Percentiles rank a stretch among this genome's conserved stretches.
These are phyloP conservation scores for Metschnikowia aberdeeniae DNA, from an alignment of 805 yeast genomes.

Conservation along the genomic window DNA sequence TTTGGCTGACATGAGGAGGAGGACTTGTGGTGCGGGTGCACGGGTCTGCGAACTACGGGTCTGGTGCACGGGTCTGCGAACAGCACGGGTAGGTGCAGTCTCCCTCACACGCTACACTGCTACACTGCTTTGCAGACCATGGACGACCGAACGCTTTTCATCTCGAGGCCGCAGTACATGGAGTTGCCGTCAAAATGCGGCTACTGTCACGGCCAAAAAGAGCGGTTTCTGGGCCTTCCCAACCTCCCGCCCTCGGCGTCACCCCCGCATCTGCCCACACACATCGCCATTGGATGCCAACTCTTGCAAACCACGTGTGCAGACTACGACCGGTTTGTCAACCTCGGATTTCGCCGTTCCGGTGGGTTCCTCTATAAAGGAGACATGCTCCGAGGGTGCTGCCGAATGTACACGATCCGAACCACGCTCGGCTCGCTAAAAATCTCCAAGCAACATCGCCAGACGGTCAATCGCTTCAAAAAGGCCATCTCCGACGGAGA, in stretches of 20 bases:
- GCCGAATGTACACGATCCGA: constrained; percentile 75
- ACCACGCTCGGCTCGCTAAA: constrained; percentile 46
- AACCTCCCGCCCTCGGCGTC: constrained; percentile 22
- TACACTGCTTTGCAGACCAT: not conserved
- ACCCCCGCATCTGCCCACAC: constrained; percentile 17
- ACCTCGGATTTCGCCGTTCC: constrained; percentile 75
- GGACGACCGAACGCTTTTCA: constrained; percentile 17
- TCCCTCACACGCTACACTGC: no score
- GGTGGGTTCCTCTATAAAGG: constrained; percentile 63
- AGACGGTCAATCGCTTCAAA: constrained; percentile 58
- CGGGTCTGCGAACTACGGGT: not conserved
- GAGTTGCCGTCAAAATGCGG: constrained; percentile 54
- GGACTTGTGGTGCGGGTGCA: not conserved
- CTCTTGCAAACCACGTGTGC: constrained; percentile 43
- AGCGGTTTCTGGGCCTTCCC: constrained; percentile 23
- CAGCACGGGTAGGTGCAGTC: no score
- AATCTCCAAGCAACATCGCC: constrained; percentile 62
- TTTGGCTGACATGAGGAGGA: constrained; percentile 1
- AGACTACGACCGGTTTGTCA: constrained; percentile 62
- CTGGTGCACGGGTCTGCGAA: constrained; percentile 1
- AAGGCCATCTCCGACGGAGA: constrained; percentile 26
- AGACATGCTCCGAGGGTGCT: constrained; percentile 69
- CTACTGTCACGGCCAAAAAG: constrained; percentile 57
- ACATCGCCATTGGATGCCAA: constrained; percentile 35
- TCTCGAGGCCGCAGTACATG: constrained; percentile 44